Base-by-base conservation (phyloP, 148 eudicot genomes). In the Chenopodium formosanum region DNA sequence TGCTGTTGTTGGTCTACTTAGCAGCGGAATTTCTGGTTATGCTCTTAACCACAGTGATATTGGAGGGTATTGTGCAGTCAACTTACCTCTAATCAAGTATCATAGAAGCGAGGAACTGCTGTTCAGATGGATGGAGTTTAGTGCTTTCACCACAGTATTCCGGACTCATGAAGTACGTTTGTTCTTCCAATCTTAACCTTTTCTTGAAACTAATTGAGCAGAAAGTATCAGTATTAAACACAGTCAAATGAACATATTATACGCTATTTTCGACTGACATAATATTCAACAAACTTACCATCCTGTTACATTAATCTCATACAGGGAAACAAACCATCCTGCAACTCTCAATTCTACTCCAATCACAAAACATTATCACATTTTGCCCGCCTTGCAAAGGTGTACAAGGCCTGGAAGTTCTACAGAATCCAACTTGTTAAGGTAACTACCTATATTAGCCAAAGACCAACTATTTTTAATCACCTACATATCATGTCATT, bases 31-130 rank as follows among this genome's bases (percentile, higher is more conserved):
- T 69, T 92, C 95, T 0, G 99, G 99, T 9, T 96, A 88, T 87
- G 92, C 99, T 78, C 91, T 94, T 76, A 96, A 96, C 76, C 99
- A 96, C 81, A 96, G 99, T 78, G 99, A 96, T 73, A 94, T 91
- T 76, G 99, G 99, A 82, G 99, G 98, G 76, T 96, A 96, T 77
- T 96, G 99, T 79, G 87, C 99, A 17, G 94, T 96, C 53, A 91
- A 86, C 84, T 77, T 96, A 82, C 99, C 99, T 60, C 90, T 96
- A 81, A 82, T 96, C 82, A 94, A 92, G 91, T 96, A 96, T 82
- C 87, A 82, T 63, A 88, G 99, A 80, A 91, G 88, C 16, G 93
- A 96, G 78, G 98, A 96, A 85, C 83, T 96, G 73, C 93, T 96
- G n/a, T 53, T 96, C 72, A 80, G 99, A 81, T 96, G 99, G 99